phyloP scores from a whole-genome alignment of 495 filamentous ascomycete genomes.

The Daldinia bambusicola region DNA sequence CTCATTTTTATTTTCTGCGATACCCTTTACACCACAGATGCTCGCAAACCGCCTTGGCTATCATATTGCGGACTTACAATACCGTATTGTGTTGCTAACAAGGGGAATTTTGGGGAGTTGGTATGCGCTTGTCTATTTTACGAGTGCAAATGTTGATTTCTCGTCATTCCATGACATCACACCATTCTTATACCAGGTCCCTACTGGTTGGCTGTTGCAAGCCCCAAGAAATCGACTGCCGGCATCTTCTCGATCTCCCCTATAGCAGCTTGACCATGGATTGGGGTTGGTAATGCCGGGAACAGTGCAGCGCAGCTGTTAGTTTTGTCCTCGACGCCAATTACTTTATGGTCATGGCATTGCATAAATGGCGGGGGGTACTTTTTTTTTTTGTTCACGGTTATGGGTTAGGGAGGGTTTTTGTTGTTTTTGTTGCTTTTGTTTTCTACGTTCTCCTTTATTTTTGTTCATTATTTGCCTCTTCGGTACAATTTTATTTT shows the following conservation, averaged over 20 bases:
- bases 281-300: slow-evolving; percentile 8
- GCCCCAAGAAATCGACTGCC: not conserved
- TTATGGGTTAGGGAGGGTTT: slow-evolving; percentile 31
- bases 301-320: slow-evolving; percentile 15
- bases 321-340: slow-evolving; percentile 21
- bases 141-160: slow-evolving; percentile 17
- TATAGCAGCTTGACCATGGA: slow-evolving; percentile 15
- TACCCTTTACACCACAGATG: slow-evolving; percentile 41
- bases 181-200: not conserved
- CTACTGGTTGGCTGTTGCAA: not conserved
- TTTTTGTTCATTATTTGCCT: slow-evolving; percentile 13
- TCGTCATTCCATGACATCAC: not conserved
- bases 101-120: slow-evolving; percentile 5
- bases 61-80: slow-evolving; percentile 29
- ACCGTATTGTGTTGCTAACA: slow-evolving; percentile 15
- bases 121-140: slow-evolving; percentile 2
- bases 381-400: slow-evolving; percentile 14
- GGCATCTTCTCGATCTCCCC: slow-evolving; percentile 8
- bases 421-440: slow-evolving; percentile 19
- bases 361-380: slow-evolving; percentile 34
- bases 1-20: slow-evolving; percentile 34
- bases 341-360: slow-evolving; percentile 34
- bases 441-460: slow-evolving; percentile 25
- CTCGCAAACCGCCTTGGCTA: slow-evolving; percentile 31
- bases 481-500: slow-evolving; percentile 15